Evolutionary conservation across 495 filamentous ascomycete species (phyloP), one percentile per base, ranked within the genome.

Genomic region (Schizothecium vesticola): DNA sequence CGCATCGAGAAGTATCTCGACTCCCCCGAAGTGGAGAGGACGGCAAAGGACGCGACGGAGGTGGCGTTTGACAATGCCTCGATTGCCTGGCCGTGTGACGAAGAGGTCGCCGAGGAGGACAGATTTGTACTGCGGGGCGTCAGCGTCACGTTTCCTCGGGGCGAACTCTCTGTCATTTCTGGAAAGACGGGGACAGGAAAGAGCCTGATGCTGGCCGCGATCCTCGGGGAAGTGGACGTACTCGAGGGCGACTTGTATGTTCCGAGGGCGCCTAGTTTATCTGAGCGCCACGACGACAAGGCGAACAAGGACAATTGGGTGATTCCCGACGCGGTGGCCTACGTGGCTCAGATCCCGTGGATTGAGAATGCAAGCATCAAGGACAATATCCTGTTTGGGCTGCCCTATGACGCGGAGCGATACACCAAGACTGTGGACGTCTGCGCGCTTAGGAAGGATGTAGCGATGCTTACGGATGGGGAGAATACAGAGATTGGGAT

Each of bases 281-380:
- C 76, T 11, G 79, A 87, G 8, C 79, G 86, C 21, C 80, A 83
- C 66, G 86, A 89, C 67, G 61, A 74, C 63, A 84, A 83, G 70
- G 90, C 89, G 0, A 89, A 85, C 29, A 84, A 76, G 59, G 84
- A 81, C 56, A 87, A 92, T 63, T 93, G 91, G 91, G 87, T 91
- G 62, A 82, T 92, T 23, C 86, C 89, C 19, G 82, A 82, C 1
- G 82, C 86, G 1, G 86, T 92, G 59, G 91, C 91, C 0, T 95
- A 89, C 74, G 91, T 95, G 28, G 87, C 90, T 7, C 92, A 95
- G 75, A 91, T 89, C 21, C 91, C 91, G 0, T 95, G 91, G 91
- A 92, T 95, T 67, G 91, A 94, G 69, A 94, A 94, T 70, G 90
- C 90, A 0, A 90, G 84, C 8, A 88, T 95, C 70, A 87, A 83